Evolutionary conservation across 2,329 filamentous ascomycete genomes (phyloP), one percentile per base, ranked within the genome.

Genomic region (Trichoderma breve): DNA sequence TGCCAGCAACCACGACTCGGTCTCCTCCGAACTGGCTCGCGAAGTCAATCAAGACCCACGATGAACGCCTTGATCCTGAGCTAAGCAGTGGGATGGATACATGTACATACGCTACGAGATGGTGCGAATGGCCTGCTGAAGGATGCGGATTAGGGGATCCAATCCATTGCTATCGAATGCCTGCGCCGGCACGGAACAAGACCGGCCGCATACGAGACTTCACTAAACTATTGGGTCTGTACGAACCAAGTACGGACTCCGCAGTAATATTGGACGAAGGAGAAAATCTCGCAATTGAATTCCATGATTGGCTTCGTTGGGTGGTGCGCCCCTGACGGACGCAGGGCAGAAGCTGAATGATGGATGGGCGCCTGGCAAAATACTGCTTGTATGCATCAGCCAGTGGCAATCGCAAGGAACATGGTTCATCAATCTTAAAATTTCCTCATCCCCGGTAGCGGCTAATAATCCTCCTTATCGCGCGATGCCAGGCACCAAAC

Each of bases 381-480:
- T 32, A 2, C 28, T 57, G 43, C n/a, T 30, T 26, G 47, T 28
- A 6, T 14, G 34, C 30, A 32, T 14, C 43, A 7, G 47, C 32
- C 28, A 43, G 15, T 43, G 15, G 51, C 28, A 55, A 67, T 67
- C 28, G 28, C 24, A 66, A 53, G 63, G 63, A 66, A 5, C 66
- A 69, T 14, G 66, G 66, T 34, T 69, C 66, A 51, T 62, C 57
- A 26, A 62, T 53, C 67, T 53, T 26, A 53, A 51, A 70, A 70
- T 61, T 51, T 70, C 28, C 55, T 36, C n/a, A 28, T 53, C 39
- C 53, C 66, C 28, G 39, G 36, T 62, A 70, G 67, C 57, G 67
- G 39, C 67, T 58, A 67, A 43, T 24, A 67, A 67, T 62, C 21
- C 67, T 62, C 57, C 67, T 70, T 62, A 70, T 70, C 67, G 67